Conservation (phyloP, 768 basidiomycete species). For the Phylloporus arenicola region DNA sequence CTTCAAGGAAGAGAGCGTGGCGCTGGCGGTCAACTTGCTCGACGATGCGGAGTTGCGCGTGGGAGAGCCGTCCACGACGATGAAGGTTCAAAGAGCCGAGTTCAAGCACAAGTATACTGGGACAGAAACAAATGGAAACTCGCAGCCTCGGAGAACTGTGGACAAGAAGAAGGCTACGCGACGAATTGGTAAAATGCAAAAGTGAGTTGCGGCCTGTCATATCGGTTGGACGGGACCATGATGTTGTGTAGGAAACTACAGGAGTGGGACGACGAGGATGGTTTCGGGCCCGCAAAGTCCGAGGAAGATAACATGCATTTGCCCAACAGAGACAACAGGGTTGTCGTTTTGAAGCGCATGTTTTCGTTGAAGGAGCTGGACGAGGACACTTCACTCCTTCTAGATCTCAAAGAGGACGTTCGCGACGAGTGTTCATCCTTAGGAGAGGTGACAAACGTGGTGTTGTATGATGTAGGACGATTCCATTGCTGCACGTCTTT, state of each 20-base stretch:
- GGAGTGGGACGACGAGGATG: constrained; percentile 94
- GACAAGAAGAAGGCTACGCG: constrained; percentile 74
- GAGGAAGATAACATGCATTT: constrained; percentile 45
- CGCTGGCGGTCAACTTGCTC: constrained; percentile 73
- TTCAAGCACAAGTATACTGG: constrained; percentile 64
- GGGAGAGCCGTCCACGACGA: constrained; percentile 68
- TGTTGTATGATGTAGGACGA: constrained; percentile 83
- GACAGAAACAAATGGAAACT: constrained; percentile 35
- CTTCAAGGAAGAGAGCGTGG: constrained; percentile 95
- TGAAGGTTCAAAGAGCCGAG: constrained; percentile 72
- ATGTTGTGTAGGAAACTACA: constrained; percentile 65
- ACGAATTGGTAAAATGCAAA: constrained; percentile 82
- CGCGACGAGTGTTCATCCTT: constrained; percentile 86
- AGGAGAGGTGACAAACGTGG: constrained; percentile 94
- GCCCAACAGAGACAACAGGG: constrained; percentile 56
- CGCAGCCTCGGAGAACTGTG: constrained; percentile 54
- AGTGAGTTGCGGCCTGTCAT: constrained; percentile 38
- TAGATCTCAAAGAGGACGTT: constrained; percentile 95
- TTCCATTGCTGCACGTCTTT: neutral
- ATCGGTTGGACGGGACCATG: neutral
- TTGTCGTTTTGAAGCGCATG: constrained; percentile 95
- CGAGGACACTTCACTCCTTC: constrained; percentile 75
- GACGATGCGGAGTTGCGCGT: constrained; percentile 90
- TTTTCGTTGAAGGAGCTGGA: constrained; percentile 84
- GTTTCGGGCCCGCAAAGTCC: constrained; percentile 69